phyloP scores from a whole-genome alignment of 208 protist genomes.

The Herpetomonas muscarum region DNA sequence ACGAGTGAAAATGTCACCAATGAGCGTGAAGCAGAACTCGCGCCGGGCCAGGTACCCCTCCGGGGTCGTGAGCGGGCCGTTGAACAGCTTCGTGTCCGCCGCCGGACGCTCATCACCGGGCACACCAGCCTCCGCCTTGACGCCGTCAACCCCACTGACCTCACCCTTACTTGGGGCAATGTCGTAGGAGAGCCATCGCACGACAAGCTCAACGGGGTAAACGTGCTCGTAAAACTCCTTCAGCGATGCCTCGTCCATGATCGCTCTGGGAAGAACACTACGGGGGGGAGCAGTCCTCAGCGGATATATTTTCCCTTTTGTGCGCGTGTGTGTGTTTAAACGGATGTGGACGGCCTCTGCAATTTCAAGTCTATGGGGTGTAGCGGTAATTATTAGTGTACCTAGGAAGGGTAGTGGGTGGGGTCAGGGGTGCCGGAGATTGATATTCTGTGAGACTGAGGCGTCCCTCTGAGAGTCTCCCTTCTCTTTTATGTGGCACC shows the following conservation, averaged over 20 bases:
- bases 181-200: constrained; percentile 74
- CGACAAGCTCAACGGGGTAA: constrained; percentile 79
- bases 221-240: constrained; percentile 89
- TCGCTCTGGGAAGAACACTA: too few species aligned
- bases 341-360: too few species aligned
- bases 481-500: too few species aligned
- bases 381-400: too few species aligned
- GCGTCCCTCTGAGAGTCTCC: too few species aligned
- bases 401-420: too few species aligned
- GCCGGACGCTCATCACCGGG: background rate
- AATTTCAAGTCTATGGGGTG: too few species aligned
- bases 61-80: constrained; percentile 7
- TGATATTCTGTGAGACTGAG: too few species aligned
- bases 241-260: constrained; percentile 67
- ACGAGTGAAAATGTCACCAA: constrained; percentile 87
- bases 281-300: too few species aligned
- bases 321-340: too few species aligned
- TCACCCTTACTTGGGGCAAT: constrained; percentile 6
- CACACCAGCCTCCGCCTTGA: constrained; percentile 3
- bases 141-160: background rate
- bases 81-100: background rate
- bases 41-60: constrained; percentile 72
- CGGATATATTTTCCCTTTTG: too few species aligned
- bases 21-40: constrained; percentile 88
- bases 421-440: too few species aligned